Base-by-base conservation (phyloP, 2,329 filamentous ascomycete species). In the Diplodia scrobiculata region DNA sequence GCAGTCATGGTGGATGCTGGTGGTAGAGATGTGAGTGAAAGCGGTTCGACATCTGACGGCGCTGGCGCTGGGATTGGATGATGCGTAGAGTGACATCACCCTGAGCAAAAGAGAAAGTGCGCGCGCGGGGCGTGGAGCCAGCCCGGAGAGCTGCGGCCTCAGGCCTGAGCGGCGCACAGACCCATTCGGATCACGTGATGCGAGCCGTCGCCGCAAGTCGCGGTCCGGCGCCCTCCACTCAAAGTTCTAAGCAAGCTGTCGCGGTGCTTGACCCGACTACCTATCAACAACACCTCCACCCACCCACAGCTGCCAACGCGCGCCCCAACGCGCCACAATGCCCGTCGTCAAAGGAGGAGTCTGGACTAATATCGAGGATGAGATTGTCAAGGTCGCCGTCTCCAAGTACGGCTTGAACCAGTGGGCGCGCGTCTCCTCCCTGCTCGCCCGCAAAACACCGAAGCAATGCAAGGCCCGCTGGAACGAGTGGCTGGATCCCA, bases 401-500 rank as follows among this genome's bases (percentile, higher is more conserved):
- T 77, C 74, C 47, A 79, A 79, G 66, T 79, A 79, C 73, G 78
- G 78, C 32, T 71, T 79, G 48, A 79, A 79, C 68, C 95, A 99
- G 81, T 99, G 95, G 95, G 94, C 95, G 76, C 94, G 95, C 79
- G 95, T 98, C 70, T 97, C 95, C 66, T 98, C 95, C 67, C 87
- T 99, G 70, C 89, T 99, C 71, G 94, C 94, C 76, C 91, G 96
- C 75, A 99, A 99, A 80, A 98, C 95, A 36, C 89, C 95, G 62
- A 99, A 99, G 82, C 95, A 99, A 82, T 99, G 95, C 87, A 99
- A 99, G 82, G 94, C 95, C 68, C 86, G 95, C 81, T 99, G 95
- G 95, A 88, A 89, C 77, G 94, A 99, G 85, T 99, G 95, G 94
- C 86, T 99, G 71, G 95, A 99, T 76, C 95, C 95, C 21, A 91